A percentile compares a stretch with the other conserved stretches of the same genome.
phyloP scores from a whole-genome alignment of 345 rosid species.

The Diplotaxis tenuifolia region DNA sequence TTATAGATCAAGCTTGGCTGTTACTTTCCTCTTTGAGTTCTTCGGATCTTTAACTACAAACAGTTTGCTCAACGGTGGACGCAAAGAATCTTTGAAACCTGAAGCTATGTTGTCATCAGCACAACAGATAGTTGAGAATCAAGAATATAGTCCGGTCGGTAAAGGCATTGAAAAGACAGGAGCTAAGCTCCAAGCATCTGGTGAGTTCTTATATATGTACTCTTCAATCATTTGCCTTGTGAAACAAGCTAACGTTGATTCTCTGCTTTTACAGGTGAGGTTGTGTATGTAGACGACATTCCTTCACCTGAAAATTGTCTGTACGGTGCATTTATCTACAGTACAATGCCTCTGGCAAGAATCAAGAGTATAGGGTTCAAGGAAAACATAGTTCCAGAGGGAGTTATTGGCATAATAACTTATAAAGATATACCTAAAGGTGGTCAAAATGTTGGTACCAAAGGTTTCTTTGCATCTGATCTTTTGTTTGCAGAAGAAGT shows the following conservation, averaged over 20 bases:
- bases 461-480: constrained; percentile 49
- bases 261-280: constrained; percentile 58
- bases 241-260: not conserved
- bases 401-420: constrained; percentile 52
- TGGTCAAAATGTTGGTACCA: constrained; percentile 64
- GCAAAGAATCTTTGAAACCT: constrained; percentile 19
- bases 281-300: constrained; percentile 89
- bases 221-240: not conserved
- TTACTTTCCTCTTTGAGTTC: constrained; percentile 72
- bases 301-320: constrained; percentile 83
- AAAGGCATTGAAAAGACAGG: not conserved
- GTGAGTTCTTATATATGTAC: constrained; percentile 42
- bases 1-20: constrained; percentile 79
- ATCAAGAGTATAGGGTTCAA: constrained; percentile 52
- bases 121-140: constrained; percentile 49
- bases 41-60: constrained; percentile 42
- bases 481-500: constrained; percentile 71
- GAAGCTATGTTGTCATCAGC: constrained; percentile 52
- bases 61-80: constrained; percentile 11
- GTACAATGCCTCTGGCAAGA: constrained; percentile 71
- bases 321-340: constrained; percentile 74
- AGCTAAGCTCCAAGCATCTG: constrained; percentile 72
- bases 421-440: constrained; percentile 62
- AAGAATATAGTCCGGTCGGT: not conserved
- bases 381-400: constrained; percentile 43